These are phyloP conservation scores for Ampelocalamus luodianensis DNA, from an alignment of 176 grass and related monocot genomes.

Conservation along the genomic window DNA sequence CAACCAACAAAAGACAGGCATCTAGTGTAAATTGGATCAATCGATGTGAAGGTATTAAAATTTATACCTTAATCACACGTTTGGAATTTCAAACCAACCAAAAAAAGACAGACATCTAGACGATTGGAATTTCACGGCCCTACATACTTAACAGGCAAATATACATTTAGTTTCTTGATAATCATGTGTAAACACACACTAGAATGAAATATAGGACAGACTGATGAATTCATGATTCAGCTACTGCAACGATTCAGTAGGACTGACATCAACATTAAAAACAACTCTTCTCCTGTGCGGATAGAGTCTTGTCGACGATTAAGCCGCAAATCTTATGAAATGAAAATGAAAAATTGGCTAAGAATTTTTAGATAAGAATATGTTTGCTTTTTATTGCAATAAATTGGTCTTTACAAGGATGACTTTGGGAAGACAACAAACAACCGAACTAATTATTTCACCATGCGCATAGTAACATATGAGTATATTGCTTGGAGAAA, in stretches of 20 bases:
- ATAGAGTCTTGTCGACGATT: slow-evolving; percentile 66
- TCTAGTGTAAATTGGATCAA: background rate
- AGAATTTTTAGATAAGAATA: too few relatives aligned
- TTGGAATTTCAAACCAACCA: background rate
- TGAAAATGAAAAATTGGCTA: too few relatives aligned
- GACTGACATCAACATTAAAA: slow-evolving; percentile 73
- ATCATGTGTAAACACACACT: background rate
- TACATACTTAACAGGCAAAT: slow-evolving; percentile 41
- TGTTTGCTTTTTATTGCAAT: too few relatives aligned
- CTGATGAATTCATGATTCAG: background rate
- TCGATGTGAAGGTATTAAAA: background rate
- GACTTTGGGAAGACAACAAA: too few relatives aligned
- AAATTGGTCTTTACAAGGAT: too few relatives aligned
- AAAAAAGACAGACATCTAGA: slow-evolving; percentile 10
- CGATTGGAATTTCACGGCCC: slow-evolving; percentile 84
- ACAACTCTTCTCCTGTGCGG: slow-evolving; percentile 80
- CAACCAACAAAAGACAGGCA: background rate
- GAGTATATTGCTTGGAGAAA: too few relatives aligned
- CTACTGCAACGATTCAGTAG: background rate
- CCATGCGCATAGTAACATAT: too few relatives aligned
- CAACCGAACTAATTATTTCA: too few relatives aligned
- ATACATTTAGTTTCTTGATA: background rate
- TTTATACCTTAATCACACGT: slow-evolving; percentile 68
- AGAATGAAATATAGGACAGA: background rate
- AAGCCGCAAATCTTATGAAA: too few relatives aligned